Evolutionary conservation across 2,329 filamentous ascomycete genomes (phyloP), one percentile per base, ranked within the genome.

Genomic region (Fusarium sp.): DNA sequence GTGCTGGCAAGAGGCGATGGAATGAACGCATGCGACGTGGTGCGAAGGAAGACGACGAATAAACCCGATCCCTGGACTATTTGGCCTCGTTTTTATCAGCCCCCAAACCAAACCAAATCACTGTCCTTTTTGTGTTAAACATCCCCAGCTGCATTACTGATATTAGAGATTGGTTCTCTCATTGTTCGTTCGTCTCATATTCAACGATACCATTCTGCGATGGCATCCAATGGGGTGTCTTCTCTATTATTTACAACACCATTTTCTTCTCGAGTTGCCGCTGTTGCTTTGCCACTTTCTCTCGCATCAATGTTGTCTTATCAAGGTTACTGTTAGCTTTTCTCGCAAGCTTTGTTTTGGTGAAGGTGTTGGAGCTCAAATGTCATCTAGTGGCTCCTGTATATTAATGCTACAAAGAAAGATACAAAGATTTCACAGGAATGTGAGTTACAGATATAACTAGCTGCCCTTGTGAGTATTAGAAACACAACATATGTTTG

Each of bases 1-100:
- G 96, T 48, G 90, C 92, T 26, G 96, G 96, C 65, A 98, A 98
- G 87, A 89, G 94, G 75, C 88, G 86, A 79, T 95, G 92, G 89
- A 87, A 87, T 63, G 91, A 93, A 74, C 84, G 90, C 66, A 87
- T 86, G 77, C 77, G 82, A 80, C 81, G 80, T 51, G 80, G 77
- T 50, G 77, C 77, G 70, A 78, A 78, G 69, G 79, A 76, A 47
- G 77, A 77, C 24, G 80, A 82, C 22, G 79, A 80, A 28, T 79
- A 75, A 62, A 68, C 20, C 42, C 53, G 15, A 32, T n/a, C 28
- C 24, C 35, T 45, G 36, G 45, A 44, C 48, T 53, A 38, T 36
- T 51, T 48, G 56, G 45, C n/a, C 42, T 59, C 39, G 39, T 55
- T 28, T 56, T 41, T 47, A 39, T 44, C 47, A 66, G 61, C 38